Base-by-base conservation (phyloP, 2,329 filamentous ascomycete species). In the Gnomoniopsis smithogilvyi region DNA sequence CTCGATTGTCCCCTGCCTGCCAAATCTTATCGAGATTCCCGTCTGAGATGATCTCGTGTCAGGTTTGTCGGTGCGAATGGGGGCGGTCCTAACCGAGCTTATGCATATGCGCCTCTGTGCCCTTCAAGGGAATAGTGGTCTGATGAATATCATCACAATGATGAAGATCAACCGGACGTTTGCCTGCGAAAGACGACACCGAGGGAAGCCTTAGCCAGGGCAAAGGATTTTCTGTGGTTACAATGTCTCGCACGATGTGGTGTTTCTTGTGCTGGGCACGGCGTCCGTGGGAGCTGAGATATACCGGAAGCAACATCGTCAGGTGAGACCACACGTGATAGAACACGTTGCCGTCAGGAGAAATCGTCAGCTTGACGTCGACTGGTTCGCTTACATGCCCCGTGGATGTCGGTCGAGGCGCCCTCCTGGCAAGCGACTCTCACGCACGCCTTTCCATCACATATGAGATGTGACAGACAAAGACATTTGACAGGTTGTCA, bases 1-100 rank as follows among this genome's bases (percentile, higher is more conserved):
- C 4, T 30, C 26, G 8, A 43, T n/a, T 19, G 51, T 22, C 45
- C 38, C 48, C 33, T 26, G 51, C 41, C 51, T 51, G 48, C 41
- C 14, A 50, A 59, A 51, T 62, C 49, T 61, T 62, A 59, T 62
- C 59, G 59, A 62, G 59, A 62, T 62, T 50, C 56, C 22, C 49
- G 48, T 41, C 52, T 33, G 52, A 38, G 33, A 30, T 50, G 52
- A 62, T 59, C 56, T 59, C 56, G 59, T 30, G 26, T 30, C 26
- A 30, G 26, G 26, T 30, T n/a, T 53, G 56, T 59, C 56, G 52
- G 52, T 43, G 56, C 51, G 52, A 48, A 45, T 55, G 26, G 51
- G 52, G 58, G 45, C 53, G 59, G 59, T 62, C 56, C 41, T 52
- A 53, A 38, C 59, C 34, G 52, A 38, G 52, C 50, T 51, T 26